These are phyloP conservation scores for Cryoendolithus antarcticus DNA, from an alignment of 2,329 filamentous ascomycete species.

Conservation along the genomic window DNA sequence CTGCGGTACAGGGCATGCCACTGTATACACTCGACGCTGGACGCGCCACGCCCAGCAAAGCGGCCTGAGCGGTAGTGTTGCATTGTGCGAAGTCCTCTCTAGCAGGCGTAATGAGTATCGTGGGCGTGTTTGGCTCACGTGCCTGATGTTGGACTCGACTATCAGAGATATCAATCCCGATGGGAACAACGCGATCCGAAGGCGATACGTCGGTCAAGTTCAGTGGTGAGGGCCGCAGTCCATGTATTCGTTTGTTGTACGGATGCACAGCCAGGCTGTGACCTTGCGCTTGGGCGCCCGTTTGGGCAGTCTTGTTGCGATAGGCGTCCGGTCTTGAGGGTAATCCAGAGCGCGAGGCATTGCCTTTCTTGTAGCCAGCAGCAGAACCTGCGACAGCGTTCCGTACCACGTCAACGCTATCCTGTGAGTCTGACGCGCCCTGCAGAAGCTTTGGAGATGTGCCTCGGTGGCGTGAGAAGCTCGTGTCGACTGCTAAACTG, in stretches of 20 bases:
- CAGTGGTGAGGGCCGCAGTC: conserved; percentile 16
- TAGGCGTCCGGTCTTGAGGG: conserved; percentile 4
- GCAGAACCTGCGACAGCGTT: background rate
- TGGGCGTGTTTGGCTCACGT: conserved; percentile 28
- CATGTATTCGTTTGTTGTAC: conserved; percentile 14
- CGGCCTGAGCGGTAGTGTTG: no score
- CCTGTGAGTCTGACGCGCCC: conserved; percentile 15
- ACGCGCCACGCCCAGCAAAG: conserved; percentile 40
- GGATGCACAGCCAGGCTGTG: conserved; percentile 6
- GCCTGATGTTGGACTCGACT: conserved; percentile 27
- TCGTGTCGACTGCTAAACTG: conserved; percentile 45
- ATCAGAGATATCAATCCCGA: conserved; percentile 55
- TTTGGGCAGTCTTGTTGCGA: background rate
- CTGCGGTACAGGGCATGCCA: conserved; percentile 20
- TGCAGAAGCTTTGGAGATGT: conserved; percentile 34
- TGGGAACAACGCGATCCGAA: conserved; percentile 58
- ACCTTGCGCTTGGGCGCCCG: conserved; percentile 40
- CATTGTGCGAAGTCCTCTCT: conserved; percentile 27
- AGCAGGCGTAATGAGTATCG: conserved; percentile 42
- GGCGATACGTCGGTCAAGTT: conserved; percentile 47
- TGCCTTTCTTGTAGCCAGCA: background rate
- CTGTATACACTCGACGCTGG: conserved; percentile 51
- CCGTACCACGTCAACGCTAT: conserved; percentile 13
- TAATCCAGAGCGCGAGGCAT: background rate
- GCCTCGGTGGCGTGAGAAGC: conserved; percentile 41